These are phyloP conservation scores for Plasmodium fragile DNA, from an alignment of 169 alveolate genomes.

Conservation along the genomic window DNA sequence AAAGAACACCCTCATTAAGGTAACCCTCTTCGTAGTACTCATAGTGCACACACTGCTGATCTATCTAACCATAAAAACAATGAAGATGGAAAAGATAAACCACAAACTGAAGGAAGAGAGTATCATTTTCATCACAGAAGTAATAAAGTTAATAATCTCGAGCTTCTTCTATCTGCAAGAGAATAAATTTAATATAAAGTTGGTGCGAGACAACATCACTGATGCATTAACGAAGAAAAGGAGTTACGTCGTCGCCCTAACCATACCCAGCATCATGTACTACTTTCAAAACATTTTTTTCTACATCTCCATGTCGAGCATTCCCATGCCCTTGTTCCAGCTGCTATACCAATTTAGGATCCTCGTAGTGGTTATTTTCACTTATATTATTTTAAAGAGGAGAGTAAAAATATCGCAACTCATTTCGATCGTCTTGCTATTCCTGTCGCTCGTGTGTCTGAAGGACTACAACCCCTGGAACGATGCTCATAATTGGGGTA, in stretches of 20 bases:
- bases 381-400: conserved; percentile 31
- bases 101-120: conserved; percentile 30
- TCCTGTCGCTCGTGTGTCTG: conserved; percentile 49
- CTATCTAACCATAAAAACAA: conserved; percentile 11
- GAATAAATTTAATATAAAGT: conserved; percentile 21
- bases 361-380: conserved; percentile 27
- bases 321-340: conserved; percentile 67
- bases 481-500: neutral
- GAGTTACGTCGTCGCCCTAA: conserved; percentile 6
- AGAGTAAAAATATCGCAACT: conserved; percentile 12
- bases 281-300: conserved; percentile 57
- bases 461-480: conserved; percentile 31
- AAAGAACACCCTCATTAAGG: neutral
- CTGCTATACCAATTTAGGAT: conserved; percentile 48
- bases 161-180: conserved; percentile 10
- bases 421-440: conserved; percentile 27
- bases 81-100: conserved; percentile 30
- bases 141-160: conserved; percentile 13
- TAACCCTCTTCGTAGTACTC: conserved; percentile 8
- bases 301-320: conserved; percentile 29
- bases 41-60: conserved; percentile 20
- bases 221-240: neutral
- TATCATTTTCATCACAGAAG: conserved; percentile 53
- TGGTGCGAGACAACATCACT: neutral
- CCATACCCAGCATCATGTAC: conserved; percentile 49